phyloP scores from a whole-genome alignment of 305 asterid species.

The Euphrasia arctica region DNA sequence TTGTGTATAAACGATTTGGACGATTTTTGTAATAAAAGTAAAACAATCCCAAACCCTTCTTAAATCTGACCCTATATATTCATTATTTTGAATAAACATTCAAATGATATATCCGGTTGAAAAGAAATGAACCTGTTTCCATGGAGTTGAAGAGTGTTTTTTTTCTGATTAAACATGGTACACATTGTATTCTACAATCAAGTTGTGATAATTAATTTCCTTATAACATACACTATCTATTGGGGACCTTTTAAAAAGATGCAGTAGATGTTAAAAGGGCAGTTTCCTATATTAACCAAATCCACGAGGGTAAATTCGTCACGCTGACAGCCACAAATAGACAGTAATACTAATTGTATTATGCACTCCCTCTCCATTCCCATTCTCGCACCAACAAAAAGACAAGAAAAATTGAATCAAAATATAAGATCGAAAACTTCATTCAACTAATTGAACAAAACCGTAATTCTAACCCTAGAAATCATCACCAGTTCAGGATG shows the following conservation, averaged over 20 bases:
- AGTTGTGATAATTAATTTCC: not conserved
- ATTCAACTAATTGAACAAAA: conserved; percentile 14
- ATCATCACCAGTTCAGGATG: conserved; percentile 20
- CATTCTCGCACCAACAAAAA: conserved; percentile 14
- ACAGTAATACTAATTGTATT: conserved; percentile 8
- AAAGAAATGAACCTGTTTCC: too few relatives aligned
- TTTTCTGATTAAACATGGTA: conserved; percentile 20
- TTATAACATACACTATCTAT: not conserved
- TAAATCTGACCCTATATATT: too few relatives aligned
- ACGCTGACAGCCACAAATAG: conserved; percentile 31
- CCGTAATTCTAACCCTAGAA: conserved; percentile 14
- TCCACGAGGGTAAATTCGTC: conserved; percentile 46
- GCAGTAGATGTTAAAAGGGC: conserved; percentile 17
- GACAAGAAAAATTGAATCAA: not conserved
- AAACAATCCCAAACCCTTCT: too few relatives aligned
- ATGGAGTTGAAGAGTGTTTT: too few relatives aligned
- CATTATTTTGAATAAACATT: too few relatives aligned
- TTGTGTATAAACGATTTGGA: too few relatives aligned
- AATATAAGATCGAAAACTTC: not conserved
- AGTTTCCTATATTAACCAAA: conserved; percentile 26
- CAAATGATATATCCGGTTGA: too few relatives aligned
- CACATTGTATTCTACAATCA: conserved; percentile 19
- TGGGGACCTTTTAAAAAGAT: conserved; percentile 7
- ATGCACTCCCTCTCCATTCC: conserved; percentile 28
- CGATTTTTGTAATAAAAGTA: too few relatives aligned